Evolutionary conservation across 495 filamentous ascomycete species (phyloP).

Genomic region (Penicillium angulare): DNA sequence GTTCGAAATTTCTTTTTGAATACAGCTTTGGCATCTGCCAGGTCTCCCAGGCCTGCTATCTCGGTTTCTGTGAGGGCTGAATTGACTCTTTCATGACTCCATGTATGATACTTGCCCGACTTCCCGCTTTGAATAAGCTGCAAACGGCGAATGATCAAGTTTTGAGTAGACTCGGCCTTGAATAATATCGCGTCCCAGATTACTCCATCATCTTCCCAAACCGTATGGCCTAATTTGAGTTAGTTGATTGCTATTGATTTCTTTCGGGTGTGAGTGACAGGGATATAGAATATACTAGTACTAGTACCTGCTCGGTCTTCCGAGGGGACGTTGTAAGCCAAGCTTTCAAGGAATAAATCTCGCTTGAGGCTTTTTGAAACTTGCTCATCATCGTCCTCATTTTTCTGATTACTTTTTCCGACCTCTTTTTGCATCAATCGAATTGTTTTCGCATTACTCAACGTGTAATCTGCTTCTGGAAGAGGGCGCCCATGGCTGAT

Average conservation of each 20-base stretch:
- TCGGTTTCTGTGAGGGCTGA: not conserved
- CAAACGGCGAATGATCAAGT: not conserved
- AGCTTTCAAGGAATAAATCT: too few species aligned
- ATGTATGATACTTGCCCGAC: not conserved
- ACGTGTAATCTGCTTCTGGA: not conserved
- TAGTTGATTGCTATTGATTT: too few species aligned
- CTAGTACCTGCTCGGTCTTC: not conserved
- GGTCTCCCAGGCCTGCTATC: not conserved
- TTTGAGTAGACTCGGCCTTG: not conserved
- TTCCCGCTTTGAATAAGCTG: conserved; percentile 7
- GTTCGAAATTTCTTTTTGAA: conserved; percentile 10
- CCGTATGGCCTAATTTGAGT: not conserved
- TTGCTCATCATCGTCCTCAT: not conserved
- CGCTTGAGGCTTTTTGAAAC: not conserved
- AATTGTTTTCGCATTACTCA: not conserved
- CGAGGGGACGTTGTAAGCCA: too few species aligned
- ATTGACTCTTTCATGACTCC: not conserved
- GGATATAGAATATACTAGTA: too few species aligned
- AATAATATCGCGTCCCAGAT: conserved; percentile 12
- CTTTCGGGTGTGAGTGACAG: too few species aligned
- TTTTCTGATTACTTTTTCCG: too few species aligned
- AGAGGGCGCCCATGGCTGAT: not conserved
- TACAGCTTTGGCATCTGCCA: not conserved
- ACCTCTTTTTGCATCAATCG: not conserved
- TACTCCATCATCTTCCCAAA: conserved; percentile 4